Percentiles rank a stretch among this genome's conserved stretches.
Conservation (phyloP, 1,284 basidiomycete genomes). For the Apiotrichum brassicae region DNA sequence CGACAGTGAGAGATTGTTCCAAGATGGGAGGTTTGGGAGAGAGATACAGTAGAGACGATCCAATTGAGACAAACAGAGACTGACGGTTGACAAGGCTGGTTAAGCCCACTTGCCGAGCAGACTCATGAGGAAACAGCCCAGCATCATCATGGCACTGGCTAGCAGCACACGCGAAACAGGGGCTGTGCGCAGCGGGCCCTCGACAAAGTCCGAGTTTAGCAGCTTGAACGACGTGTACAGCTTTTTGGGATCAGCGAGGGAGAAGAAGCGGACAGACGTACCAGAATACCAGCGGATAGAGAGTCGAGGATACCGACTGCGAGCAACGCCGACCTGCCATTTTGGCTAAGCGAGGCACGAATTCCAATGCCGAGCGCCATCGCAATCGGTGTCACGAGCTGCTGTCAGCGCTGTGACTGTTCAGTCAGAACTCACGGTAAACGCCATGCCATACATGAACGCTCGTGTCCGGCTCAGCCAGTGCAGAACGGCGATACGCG, state of each 20-base stretch:
- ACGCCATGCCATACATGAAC: constrained; percentile 21
- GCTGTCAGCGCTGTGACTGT: not conserved
- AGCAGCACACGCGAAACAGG: constrained; percentile 16
- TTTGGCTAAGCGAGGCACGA: constrained; percentile 27
- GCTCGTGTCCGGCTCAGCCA: constrained; percentile 14
- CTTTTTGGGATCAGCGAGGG: too few relatives aligned
- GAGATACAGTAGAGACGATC: too few relatives aligned
- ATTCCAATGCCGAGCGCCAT: constrained; percentile 33
- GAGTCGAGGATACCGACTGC: constrained; percentile 52
- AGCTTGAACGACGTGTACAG: constrained; percentile 32
- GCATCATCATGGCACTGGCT: constrained; percentile 36
- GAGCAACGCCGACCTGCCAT: constrained; percentile 29
- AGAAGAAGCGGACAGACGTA: too few relatives aligned
- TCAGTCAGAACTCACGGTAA: constrained; percentile 12
- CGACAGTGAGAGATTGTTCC: too few relatives aligned
- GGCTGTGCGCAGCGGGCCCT: constrained; percentile 21
- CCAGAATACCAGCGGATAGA: constrained; percentile 78
- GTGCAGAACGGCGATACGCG: constrained; percentile 25
- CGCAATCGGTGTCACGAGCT: constrained; percentile 23
- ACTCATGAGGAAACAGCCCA: constrained; percentile 41
- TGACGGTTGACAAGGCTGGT: too few relatives aligned
- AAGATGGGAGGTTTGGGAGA: too few relatives aligned
- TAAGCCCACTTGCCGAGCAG: constrained; percentile 43
- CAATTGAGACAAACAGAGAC: too few relatives aligned
- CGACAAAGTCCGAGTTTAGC: constrained; percentile 24